Percentiles rank a stretch among this genome's conserved stretches.
phyloP scores from a whole-genome alignment of 176 grass and related monocot genomes.

The Bothriochloa decipiens region DNA sequence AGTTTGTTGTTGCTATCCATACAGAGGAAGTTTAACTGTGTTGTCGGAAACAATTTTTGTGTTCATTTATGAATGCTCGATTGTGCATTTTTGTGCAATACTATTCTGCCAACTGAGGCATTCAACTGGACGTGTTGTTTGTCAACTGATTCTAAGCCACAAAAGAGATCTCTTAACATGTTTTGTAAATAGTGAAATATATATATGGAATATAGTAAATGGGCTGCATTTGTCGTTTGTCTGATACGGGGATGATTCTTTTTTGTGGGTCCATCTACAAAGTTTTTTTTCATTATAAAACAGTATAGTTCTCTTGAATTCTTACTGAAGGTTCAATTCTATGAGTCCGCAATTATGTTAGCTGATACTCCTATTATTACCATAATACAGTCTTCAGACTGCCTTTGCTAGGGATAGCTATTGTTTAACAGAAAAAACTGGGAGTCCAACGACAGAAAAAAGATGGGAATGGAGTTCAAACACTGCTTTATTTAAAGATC shows the following conservation, averaged over 20 bases:
- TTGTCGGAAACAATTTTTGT: background rate
- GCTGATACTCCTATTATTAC: background rate
- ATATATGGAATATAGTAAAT: slow-evolving; percentile 4
- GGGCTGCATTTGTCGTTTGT: slow-evolving; percentile 9
- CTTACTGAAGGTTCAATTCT: too few relatives aligned
- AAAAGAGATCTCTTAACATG: background rate
- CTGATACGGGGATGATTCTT: background rate
- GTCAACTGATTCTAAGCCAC: background rate
- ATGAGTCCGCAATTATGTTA: too few relatives aligned
- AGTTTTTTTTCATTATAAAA: too few relatives aligned
- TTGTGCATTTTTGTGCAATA: background rate
- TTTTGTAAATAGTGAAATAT: background rate
- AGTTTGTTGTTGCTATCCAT: slow-evolving; percentile 16
- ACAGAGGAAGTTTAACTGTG: background rate
- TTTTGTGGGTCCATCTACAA: background rate
- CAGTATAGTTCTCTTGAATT: too few relatives aligned
- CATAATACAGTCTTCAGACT: background rate
- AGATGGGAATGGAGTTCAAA: background rate
- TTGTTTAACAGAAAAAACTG: background rate
- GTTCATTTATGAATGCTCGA: slow-evolving; percentile 17
- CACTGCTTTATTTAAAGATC: background rate
- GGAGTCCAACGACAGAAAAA: background rate
- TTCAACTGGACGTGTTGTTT: slow-evolving; percentile 1
- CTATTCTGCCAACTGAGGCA: background rate
- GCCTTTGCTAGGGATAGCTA: background rate